Conservation (phyloP, 331 rosid species). For the Stylosanthes scabra region DNA sequence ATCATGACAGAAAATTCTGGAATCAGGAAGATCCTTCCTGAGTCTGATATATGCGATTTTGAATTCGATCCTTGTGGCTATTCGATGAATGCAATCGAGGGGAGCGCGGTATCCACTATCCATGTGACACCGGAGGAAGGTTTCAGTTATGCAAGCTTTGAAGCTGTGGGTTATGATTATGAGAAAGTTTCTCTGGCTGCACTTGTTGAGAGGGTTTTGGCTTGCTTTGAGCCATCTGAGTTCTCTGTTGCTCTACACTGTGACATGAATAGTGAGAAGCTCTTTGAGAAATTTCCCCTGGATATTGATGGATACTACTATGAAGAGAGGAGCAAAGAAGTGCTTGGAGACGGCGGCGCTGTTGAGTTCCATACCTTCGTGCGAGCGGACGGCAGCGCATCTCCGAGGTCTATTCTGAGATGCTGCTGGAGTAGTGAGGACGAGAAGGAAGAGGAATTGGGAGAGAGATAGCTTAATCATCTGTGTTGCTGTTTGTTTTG, state of each 20-base stretch:
- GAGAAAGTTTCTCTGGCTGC: conserved; percentile 49
- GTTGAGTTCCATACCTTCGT: conserved; percentile 57
- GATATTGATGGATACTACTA: conserved; percentile 58
- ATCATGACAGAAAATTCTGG: conserved; percentile 75
- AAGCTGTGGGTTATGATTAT: conserved; percentile 72
- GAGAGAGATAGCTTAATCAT: conserved; percentile 37
- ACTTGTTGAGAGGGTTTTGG: conserved; percentile 70
- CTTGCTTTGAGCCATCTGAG: conserved; percentile 74
- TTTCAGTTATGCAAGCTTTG: conserved; percentile 92
- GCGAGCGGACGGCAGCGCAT: conserved; percentile 42
- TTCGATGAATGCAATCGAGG: conserved; percentile 89
- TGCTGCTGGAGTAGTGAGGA: conserved; percentile 88
- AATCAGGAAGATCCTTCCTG: conserved; percentile 75
- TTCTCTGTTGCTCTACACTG: conserved; percentile 80
- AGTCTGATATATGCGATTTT: conserved; percentile 82
- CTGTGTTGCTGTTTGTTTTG: not conserved
- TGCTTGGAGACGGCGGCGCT: conserved; percentile 67
- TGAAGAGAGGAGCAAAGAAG: conserved; percentile 52
- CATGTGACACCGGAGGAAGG: conserved; percentile 96
- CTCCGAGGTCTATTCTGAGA: conserved; percentile 79
- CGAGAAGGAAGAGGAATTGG: conserved; percentile 69
- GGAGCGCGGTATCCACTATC: conserved; percentile 77
- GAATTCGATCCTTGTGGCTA: conserved; percentile 94
- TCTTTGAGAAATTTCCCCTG: conserved; percentile 48
- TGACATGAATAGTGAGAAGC: conserved; percentile 38